Base-by-base conservation (phyloP, 176 grass and related monocot genomes). In the Avena sativa region DNA sequence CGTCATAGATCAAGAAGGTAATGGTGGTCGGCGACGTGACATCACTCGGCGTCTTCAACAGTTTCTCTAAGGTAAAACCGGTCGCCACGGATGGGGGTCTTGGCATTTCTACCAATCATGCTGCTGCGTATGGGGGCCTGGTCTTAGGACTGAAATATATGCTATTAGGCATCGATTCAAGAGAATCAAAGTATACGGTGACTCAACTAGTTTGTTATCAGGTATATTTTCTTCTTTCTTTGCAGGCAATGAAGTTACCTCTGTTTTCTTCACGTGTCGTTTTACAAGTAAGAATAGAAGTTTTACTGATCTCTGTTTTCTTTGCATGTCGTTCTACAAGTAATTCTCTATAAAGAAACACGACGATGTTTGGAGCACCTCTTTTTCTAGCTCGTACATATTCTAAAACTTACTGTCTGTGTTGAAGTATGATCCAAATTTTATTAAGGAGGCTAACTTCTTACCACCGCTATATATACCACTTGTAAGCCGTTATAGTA, bases 21-120 rank as follows among this genome's bases (percentile, higher is more conserved):
- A 23, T 23, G 23, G 23, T 23, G 23, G 23, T 23, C 23, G 23
- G 23, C 23, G 23, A 23, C 23, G 23, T 23, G 23, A 23, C 23
- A 23, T 23, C 23, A 23, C 23, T 23, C 23, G 23, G 23, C 23
- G 23, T 23, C 23, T 23, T 23, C 23, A 23, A 23, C 23, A 23
- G 23, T 23, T 23, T 23, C 23, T 23, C 23, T 23, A 23, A 23
- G 23, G 23, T 23, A 23, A 23, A 23, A 23, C 23, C 0, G 23
- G 23, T 23, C 23, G 23, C 23, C 23, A 23, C 23, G 23, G 23
- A 23, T 40, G 38, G 5, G 38, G 38, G 38, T 40, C 38, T 40
- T 76, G 94, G 91, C 84, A n/a, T 90, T 12, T 79, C 61, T 79
- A 97, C 94, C 62, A 97, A 90, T 90, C 89, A 94, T 92, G 89